A percentile compares a stretch with the other conserved stretches of the same genome.
Conservation (phyloP, 805 yeast genomes). For the Ogataea naganishii region DNA sequence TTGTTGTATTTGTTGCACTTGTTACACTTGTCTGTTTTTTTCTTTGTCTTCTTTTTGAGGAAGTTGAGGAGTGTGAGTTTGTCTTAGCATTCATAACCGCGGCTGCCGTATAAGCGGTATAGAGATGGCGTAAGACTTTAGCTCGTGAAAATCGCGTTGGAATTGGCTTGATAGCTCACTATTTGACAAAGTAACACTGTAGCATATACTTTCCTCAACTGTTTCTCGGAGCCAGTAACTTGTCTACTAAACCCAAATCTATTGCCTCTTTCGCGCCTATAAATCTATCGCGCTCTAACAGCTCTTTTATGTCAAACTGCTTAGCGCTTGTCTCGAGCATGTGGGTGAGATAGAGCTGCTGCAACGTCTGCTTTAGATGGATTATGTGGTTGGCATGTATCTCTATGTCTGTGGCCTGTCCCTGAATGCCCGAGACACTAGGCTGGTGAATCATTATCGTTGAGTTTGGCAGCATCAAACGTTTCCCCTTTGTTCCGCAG, state of each 20-base stretch:
- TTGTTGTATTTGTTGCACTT: no score
- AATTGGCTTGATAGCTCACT: no score
- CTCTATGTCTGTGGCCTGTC: constrained; percentile 24
- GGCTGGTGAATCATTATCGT: constrained; percentile 27
- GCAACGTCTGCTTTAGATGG: constrained; percentile 19
- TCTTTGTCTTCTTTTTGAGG: no score
- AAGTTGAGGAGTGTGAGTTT: no score
- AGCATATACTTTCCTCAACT: no score
- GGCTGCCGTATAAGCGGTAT: no score
- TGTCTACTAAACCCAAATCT: constrained; percentile 23
- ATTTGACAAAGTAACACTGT: no score
- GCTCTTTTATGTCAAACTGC: constrained; percentile 9
- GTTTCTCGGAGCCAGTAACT: constrained; percentile 16
- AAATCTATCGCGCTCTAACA: constrained; percentile 17
- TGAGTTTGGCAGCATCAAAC: constrained; percentile 23
- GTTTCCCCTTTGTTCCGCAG: constrained; percentile 19
- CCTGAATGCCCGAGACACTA: constrained; percentile 18
- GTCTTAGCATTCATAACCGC: no score
- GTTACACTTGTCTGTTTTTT: no score
- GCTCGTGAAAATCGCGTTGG: no score
- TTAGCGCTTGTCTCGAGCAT: constrained; percentile 11
- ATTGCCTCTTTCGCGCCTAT: constrained; percentile 21
- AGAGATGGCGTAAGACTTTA: no score
- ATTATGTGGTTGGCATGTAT: constrained; percentile 25
- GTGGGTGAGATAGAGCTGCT: constrained; percentile 18